Conservation (phyloP, 768 basidiomycete species). For the Coprinopsis cinerea region DNA sequence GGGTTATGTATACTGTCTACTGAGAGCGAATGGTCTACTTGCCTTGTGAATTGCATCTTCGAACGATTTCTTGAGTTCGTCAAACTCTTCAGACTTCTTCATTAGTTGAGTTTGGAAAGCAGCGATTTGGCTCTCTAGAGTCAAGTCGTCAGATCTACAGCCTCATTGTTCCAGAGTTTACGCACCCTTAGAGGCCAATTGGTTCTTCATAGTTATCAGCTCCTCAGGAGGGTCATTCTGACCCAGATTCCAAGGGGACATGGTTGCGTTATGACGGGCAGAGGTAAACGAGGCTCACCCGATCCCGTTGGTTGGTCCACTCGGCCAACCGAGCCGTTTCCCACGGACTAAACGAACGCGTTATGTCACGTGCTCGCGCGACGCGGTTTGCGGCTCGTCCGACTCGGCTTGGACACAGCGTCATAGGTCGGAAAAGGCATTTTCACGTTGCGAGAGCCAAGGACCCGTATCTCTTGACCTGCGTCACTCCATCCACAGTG, state of each 20-base stretch:
- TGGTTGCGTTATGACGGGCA: conserved; percentile 18
- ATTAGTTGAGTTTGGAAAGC: conserved; percentile 39
- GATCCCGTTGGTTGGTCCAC: not conserved
- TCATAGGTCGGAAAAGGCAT: too few species aligned
- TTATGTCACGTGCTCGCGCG: too few species aligned
- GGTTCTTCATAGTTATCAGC: conserved; percentile 40
- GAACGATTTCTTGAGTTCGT: conserved; percentile 35
- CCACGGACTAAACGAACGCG: too few species aligned
- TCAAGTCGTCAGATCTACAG: not conserved
- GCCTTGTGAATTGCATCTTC: conserved; percentile 47
- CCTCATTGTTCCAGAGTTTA: not conserved
- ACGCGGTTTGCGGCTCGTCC: too few species aligned
- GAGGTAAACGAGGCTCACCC: not conserved
- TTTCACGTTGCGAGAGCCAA: too few species aligned
- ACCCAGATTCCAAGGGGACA: conserved; percentile 45
- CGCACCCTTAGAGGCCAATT: conserved; percentile 45
- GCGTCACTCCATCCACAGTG: too few species aligned
- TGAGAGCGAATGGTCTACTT: conserved; percentile 12
- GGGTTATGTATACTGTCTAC: conserved; percentile 4
- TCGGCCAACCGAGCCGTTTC: not conserved
- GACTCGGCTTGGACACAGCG: too few species aligned
- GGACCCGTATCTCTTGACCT: too few species aligned
- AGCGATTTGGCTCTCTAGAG: conserved; percentile 42
- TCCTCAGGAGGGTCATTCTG: conserved; percentile 43
- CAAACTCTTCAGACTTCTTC: conserved; percentile 35